Base-by-base conservation (phyloP, 202 grass and related monocot species). In the Hordeum pubiflorum region DNA sequence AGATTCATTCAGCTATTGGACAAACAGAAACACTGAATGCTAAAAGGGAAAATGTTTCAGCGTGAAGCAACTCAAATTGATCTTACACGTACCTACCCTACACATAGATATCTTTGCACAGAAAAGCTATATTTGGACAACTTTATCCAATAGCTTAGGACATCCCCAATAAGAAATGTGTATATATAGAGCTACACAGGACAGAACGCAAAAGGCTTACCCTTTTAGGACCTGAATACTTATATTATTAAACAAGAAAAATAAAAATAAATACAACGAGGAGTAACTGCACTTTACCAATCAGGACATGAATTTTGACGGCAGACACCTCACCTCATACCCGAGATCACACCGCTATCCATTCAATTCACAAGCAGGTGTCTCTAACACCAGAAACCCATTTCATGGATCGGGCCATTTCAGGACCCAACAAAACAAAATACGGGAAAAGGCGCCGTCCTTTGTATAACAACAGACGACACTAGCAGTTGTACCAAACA, bases 401-500 rank as follows among this genome's bases (percentile, higher is more conserved):
- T 61, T 78, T 37, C 37, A 60, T 78, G 58, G 38, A 78, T 73
- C 21, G 26, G 10, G 20, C 34, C n/a, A 34, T 46, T 71, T 46
- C 36, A 34, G 65, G 77, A n/a, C 34, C 77, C 18, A 77, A 21
- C 21, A 5, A 13, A 66, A 67, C 36, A 26, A 24, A 82, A 32
- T 9, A 57, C 6, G 14, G 4, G 4, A 33, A 50, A 80, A 67
- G 13, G 72, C 29, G 20, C 62, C n/a, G 11, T 31, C 61, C 57
- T 69, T 27, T 87, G 60, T 46, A 10, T 41, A 74, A 74, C 2
- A 69, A 75, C 61, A 22, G 59, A 60, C 69, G 5, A 64, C 2
- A 22, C n/a, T 21, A 13, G 64, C 37, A 65, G 62, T 36, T 43
- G 65, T 52, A 81, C 44, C 72, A 72, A 67, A 78, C 82, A 78